phyloP scores from a whole-genome alignment of 164 flowering plant species.

The Pachysandra terminalis region DNA sequence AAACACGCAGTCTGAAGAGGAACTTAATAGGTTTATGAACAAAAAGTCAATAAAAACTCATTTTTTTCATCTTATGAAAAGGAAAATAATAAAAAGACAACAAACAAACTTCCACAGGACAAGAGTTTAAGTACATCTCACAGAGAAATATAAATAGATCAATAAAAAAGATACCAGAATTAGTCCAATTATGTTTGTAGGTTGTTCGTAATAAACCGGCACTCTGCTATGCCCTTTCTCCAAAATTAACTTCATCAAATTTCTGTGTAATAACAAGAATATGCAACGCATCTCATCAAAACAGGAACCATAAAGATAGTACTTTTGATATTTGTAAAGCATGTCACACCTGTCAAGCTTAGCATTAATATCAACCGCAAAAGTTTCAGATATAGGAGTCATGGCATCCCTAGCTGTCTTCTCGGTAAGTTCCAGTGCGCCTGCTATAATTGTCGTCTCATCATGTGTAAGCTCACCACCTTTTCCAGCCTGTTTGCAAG shows the following conservation, averaged over 20 bases:
- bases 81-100: background rate
- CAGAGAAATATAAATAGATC: background rate
- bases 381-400: conserved; percentile 90
- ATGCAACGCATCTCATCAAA: background rate
- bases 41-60: background rate
- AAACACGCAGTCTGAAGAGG: background rate
- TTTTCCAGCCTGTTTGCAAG: conserved; percentile 79
- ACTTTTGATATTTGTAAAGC: background rate
- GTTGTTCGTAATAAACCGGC: conserved; percentile 90
- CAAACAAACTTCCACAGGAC: background rate
- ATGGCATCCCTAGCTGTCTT: conserved; percentile 92
- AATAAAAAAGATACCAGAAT: conserved; percentile 51
- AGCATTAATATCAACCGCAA: conserved; percentile 80
- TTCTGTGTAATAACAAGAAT: conserved; percentile 24
- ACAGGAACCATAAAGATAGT: background rate
- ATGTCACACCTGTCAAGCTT: conserved; percentile 40
- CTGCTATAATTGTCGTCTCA: conserved; percentile 97
- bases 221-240: conserved; percentile 88
- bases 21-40: background rate
- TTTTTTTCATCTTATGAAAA: background rate
- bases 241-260: conserved; percentile 50
- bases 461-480: conserved; percentile 98
- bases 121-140: background rate
- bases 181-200: conserved; percentile 86
- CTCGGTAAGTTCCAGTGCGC: conserved; percentile 85